Base-by-base conservation (phyloP, 2,329 filamentous ascomycete species). In the Xylaria sp. region DNA sequence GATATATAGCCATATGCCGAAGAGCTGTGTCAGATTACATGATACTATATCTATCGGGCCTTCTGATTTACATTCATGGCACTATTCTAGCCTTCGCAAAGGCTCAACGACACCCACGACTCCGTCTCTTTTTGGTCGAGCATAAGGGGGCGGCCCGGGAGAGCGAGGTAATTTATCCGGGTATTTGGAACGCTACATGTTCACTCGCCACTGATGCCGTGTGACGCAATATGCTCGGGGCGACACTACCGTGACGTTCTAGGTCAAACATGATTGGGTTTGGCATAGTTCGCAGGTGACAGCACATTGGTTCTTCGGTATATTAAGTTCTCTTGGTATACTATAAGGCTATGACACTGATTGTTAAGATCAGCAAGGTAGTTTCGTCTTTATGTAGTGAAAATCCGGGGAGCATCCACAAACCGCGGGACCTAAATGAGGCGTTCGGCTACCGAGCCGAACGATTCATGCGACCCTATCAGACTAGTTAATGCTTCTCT, bases 131-230 rank as follows among this genome's bases (percentile, higher is more conserved):
- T 63, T 50, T 12, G 4, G 43, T 61, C 32, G 36, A 41, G 58
- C 28, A 60, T 57, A 48, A 63, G 13, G 36, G 61, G 25, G 32
- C 68, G 66, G 57, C 45, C 68, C 66, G 68, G 63, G 36, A 61
- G 58, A 70, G 64, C 56, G 50, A 61, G 46, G 68, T 60, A 69
- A 73, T 73, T 64, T 73, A 73, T 64, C 63, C 71, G 70, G 70
- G 43, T 71, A 72, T 69, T 46, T 67, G 59, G 52, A 50, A 66
- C 56, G 68, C 57, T 34, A 39, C 48, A 62, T 52, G 56, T 48
- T 63, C 46, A 61, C 55, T 67, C 53, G 52, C 55, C 46, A 43
- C n/a, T 46, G 18, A 67, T 70, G 64, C 39, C 67, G 53, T 58
- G 60, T 69, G 69, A 69, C 66, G 66, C 65, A 69, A 63, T 45